Evolutionary conservation across 768 basidiomycete species (phyloP).

Genomic region (Termitomyces bulborhizus): DNA sequence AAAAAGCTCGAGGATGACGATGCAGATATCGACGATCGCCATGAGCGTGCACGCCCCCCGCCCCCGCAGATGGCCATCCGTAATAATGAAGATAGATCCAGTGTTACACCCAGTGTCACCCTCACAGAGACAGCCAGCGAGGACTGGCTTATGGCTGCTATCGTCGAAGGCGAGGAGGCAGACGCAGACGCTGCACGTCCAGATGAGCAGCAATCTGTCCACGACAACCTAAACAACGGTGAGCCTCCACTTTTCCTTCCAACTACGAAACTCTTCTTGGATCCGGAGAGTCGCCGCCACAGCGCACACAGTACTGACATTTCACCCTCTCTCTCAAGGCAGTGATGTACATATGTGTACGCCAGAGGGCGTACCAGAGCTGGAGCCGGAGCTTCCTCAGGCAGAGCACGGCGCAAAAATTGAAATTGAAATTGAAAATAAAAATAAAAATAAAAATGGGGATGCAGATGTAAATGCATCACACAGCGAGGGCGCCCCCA

Average conservation of each 20-base stretch:
- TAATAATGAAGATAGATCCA: constrained; percentile 41
- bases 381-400: neutral
- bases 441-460: too few relatives aligned
- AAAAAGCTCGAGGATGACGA: constrained; percentile 90
- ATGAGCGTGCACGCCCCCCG: constrained; percentile 55
- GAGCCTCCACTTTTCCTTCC: constrained; percentile 33
- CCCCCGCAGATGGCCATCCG: constrained; percentile 41
- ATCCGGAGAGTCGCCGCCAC: constrained; percentile 43
- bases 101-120: constrained; percentile 50
- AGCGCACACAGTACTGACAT: constrained; percentile 58
- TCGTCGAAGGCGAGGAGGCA: constrained; percentile 64
- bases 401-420: neutral
- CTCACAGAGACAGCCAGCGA: constrained; percentile 76
- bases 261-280: constrained; percentile 24
- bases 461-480: neutral
- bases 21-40: constrained; percentile 66
- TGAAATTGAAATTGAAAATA: too few relatives aligned
- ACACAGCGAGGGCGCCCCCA: too few relatives aligned
- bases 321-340: constrained; percentile 37
- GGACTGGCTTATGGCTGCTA: constrained; percentile 89
- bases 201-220: constrained; percentile 29
- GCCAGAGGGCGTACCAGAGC: neutral
- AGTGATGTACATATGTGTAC: constrained; percentile 5
- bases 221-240: constrained; percentile 49
- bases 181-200: constrained; percentile 10